A percentile compares a stretch with the other conserved stretches of the same genome.
Evolutionary conservation across 306 rosid species (phyloP).

Genomic region (Luffa acutangula): DNA sequence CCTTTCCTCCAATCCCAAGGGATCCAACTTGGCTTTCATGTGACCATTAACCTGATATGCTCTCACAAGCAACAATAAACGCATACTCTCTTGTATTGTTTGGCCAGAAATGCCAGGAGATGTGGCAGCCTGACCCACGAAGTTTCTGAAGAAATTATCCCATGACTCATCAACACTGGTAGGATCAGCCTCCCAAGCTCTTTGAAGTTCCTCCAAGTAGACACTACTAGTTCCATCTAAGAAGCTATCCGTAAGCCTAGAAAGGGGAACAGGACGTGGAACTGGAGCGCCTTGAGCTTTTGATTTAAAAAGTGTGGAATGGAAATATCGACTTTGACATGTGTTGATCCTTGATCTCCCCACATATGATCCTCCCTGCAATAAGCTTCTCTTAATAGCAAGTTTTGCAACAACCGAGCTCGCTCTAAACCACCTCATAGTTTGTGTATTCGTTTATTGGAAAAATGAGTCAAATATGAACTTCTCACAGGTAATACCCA

Average conservation of each 20-base stretch:
- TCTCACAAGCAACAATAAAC: constrained; percentile 71
- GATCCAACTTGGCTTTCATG: constrained; percentile 81
- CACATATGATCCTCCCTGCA: constrained; percentile 39
- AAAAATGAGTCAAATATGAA: background rate
- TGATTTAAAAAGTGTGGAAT: constrained; percentile 42
- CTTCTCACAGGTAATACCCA: background rate
- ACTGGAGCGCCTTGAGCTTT: constrained; percentile 60
- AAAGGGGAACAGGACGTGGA: constrained; percentile 77
- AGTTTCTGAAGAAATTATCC: constrained; percentile 94
- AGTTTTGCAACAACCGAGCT: constrained; percentile 53
- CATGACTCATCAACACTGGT: constrained; percentile 89
- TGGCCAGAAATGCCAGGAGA: constrained; percentile 93
- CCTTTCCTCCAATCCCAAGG: constrained; percentile 59
- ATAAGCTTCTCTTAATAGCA: constrained; percentile 43
- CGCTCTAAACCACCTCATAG: constrained; percentile 84
- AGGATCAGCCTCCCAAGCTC: constrained; percentile 97
- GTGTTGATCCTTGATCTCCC: constrained; percentile 46
- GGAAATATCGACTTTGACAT: constrained; percentile 38
- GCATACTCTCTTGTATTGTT: constrained; percentile 97
- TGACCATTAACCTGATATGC: constrained; percentile 94
- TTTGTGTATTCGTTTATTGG: background rate
- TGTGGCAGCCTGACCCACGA: constrained; percentile 77
- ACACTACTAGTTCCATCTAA: constrained; percentile 90
- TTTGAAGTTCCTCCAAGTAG: constrained; percentile 87
- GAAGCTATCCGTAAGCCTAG: constrained; percentile 79